phyloP scores from a whole-genome alignment of 164 flowering plant genomes.

The Aristolochia contorta region DNA sequence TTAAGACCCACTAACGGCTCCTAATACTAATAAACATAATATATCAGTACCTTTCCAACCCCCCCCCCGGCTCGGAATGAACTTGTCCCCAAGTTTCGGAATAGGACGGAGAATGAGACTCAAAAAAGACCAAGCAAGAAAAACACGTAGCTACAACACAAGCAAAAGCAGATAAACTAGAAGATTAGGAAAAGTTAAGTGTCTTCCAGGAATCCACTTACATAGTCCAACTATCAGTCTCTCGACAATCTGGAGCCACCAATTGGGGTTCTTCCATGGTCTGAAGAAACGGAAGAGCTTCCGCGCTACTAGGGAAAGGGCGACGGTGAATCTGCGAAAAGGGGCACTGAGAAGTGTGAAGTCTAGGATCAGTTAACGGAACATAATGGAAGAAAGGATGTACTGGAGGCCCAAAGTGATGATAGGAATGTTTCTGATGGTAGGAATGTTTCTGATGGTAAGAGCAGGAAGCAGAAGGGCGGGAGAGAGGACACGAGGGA shows the following conservation, averaged over 20 bases:
- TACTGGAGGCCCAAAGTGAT: background rate
- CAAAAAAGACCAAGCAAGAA: background rate
- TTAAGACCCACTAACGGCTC: too few species aligned
- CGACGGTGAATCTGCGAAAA: too few species aligned
- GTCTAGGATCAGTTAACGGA: background rate
- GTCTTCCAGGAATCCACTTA: background rate
- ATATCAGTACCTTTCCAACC: too few species aligned
- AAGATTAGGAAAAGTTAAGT: background rate
- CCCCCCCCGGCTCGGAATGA: too few species aligned
- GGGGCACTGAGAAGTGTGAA: background rate
- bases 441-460: too few species aligned
- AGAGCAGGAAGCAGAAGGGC: background rate
- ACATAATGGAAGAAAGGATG: background rate
- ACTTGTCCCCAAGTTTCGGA: too few species aligned
- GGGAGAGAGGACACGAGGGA: conserved; percentile 2
- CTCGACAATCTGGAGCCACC: background rate
- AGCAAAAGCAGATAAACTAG: background rate
- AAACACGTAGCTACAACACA: background rate
- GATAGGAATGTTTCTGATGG: too few species aligned
- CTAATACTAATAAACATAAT: too few species aligned
- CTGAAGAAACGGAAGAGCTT: background rate
- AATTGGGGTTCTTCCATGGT: background rate
- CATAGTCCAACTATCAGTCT: background rate
- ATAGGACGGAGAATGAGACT: too few species aligned
- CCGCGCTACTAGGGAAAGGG: too few species aligned